Conservation (phyloP, 257 asterid species). For the Craterostigma plantagineum region DNA sequence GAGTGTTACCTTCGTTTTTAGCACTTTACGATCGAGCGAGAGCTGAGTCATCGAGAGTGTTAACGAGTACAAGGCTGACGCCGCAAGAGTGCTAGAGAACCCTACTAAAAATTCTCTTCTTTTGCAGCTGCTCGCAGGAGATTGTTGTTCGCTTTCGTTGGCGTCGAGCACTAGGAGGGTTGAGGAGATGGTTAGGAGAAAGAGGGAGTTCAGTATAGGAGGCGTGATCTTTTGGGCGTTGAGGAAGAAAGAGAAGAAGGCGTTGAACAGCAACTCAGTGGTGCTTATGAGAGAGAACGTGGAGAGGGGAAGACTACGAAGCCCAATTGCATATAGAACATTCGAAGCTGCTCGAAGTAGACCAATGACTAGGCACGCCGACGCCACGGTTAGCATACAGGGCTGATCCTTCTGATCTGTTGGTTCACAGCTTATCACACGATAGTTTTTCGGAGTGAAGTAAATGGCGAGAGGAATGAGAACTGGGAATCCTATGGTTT, state of each 20-base stretch:
- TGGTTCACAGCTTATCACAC: no score
- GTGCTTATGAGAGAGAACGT: constrained; percentile 34
- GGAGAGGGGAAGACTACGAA: constrained; percentile 31
- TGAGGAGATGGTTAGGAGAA: constrained; percentile 32
- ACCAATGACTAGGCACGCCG: constrained; percentile 21
- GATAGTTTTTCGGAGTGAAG: neutral
- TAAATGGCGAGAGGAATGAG: constrained; percentile 25
- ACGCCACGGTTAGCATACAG: neutral
- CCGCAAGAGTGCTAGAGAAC: constrained; percentile 16
- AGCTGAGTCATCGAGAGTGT: constrained; percentile 19
- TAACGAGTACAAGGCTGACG: constrained; percentile 18
- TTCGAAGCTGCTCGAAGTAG: constrained; percentile 13
- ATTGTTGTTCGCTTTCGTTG: neutral
- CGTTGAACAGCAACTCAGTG: constrained; percentile 39
- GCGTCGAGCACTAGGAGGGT: constrained; percentile 12
- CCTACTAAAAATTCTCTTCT: constrained; percentile 11
- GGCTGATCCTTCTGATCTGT: neutral
- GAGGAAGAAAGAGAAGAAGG: constrained; percentile 29
- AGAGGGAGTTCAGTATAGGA: constrained; percentile 23
- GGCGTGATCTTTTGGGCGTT: constrained; percentile 30
- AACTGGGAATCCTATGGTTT: constrained; percentile 34
- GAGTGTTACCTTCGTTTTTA: constrained; percentile 10
- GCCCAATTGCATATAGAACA: constrained; percentile 28
- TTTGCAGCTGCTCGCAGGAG: neutral
- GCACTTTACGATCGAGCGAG: constrained; percentile 12